phyloP scores from a whole-genome alignment of 2,329 filamentous ascomycete genomes.

The Penicillium sp. region DNA sequence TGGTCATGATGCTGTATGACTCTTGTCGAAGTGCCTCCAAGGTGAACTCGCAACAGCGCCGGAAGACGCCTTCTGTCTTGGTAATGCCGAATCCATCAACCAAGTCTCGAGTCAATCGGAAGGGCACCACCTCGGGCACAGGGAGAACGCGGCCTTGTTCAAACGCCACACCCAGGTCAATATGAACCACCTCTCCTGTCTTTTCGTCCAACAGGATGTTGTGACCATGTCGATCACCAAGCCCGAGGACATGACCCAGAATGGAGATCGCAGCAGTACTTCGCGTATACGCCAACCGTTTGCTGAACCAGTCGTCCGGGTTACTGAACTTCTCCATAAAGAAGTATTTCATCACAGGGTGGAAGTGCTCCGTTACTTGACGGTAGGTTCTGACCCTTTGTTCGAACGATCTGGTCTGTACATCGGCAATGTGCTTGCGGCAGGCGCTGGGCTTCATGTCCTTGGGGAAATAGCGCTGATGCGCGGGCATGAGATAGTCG shows the following conservation, averaged over 20 bases:
- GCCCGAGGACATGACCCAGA: constrained; percentile 86
- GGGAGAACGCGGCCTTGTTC: constrained; percentile 95
- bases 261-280: constrained; percentile 96
- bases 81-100: constrained; percentile 97
- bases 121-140: constrained; percentile 93
- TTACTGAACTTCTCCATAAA: constrained; percentile 94
- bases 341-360: constrained; percentile 94
- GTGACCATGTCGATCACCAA: constrained; percentile 94
- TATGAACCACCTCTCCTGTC: constrained; percentile 93
- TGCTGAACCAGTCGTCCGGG: constrained; percentile 94
- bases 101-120: constrained; percentile 90
- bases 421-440: constrained; percentile 77
- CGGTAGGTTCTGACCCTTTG: constrained; percentile 76
- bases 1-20: constrained; percentile 96
- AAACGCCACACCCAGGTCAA: constrained; percentile 95
- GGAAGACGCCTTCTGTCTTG: constrained; percentile 93
- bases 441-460: constrained; percentile 79
- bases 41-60: constrained; percentile 97
- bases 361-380: constrained; percentile 79
- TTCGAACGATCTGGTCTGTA: constrained; percentile 72
- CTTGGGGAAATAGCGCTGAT: constrained; percentile 82
- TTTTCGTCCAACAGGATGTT: constrained; percentile 92
- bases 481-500: constrained; percentile 89
- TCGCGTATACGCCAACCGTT: constrained; percentile 86
- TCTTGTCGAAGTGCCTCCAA: constrained; percentile 94